Evolutionary conservation across 495 filamentous ascomycete genomes (phyloP), one percentile per base, ranked within the genome.

Genomic region (Trichoderma orchidacearum): DNA sequence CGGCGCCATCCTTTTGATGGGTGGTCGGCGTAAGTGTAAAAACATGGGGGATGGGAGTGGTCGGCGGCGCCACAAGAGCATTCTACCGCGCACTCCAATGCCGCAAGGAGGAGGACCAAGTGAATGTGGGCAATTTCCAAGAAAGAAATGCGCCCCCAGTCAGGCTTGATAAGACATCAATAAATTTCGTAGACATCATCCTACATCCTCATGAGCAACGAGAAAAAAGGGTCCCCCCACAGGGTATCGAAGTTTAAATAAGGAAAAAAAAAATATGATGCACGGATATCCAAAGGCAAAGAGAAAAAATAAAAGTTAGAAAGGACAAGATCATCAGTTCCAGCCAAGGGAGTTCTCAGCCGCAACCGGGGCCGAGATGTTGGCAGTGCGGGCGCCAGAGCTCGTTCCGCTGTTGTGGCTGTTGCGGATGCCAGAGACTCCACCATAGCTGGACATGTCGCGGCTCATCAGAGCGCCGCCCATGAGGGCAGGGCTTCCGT

Each of bases 301-400:
- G 27, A 27, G 15, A 27, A 25, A 48, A 48, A 13, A 7, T 1
- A 5, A 4, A 45, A 23, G 17, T 23, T 27, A 48, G 27, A 23
- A 27, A 17, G 8, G 21, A 13, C 1, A 11, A 38, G 9, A 58
- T 67, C 55, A 72, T 80, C 80, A 98, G 75, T 95, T 96, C 93
- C 93, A 98, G 60, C 93, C 93, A 59, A 98, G 81, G 54, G 90
- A 95, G 75, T 98, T 98, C 77, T 96, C 93, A 38, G 91, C 88
- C 77, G 92, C 94, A 58, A 98, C 87, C 3, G 93, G 93, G 53
- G 81, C 83, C 38, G 84, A 87, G 61, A 90, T 90, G 66, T 80
- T 78, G 60, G 79, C 71, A 52, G 82, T 83, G 61, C 85, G 75
- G 52, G 85, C 85, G n/a, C n/a, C n/a, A 66, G 86, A 89, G 76